Evolutionary conservation across 805 yeast genomes (phyloP).

Genomic region (Candida piceae): DNA sequence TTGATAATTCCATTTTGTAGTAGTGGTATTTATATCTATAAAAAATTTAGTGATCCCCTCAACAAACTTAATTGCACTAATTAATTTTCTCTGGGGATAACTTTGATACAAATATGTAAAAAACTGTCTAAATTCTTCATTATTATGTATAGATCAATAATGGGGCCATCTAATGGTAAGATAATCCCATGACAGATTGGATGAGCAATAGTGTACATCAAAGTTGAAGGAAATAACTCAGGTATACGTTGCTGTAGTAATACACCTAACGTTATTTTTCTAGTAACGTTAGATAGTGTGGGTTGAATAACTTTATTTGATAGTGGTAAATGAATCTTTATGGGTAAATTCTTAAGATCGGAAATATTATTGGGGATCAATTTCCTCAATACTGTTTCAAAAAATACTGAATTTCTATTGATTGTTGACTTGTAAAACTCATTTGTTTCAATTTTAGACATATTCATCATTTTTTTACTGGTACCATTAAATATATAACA

Average conservation of each 20-base stretch:
- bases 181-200: constrained; percentile 54
- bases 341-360: constrained; percentile 38
- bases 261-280: constrained; percentile 32
- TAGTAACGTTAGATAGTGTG: constrained; percentile 12
- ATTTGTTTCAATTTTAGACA: constrained; percentile 58
- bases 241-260: constrained; percentile 39
- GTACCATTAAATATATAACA: constrained; percentile 70
- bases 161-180: constrained; percentile 39
- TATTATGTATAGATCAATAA: constrained; percentile 41
- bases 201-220: constrained; percentile 32
- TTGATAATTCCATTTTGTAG: too few species aligned
- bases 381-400: constrained; percentile 20
- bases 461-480: constrained; percentile 74
- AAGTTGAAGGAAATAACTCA: constrained; percentile 39
- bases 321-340: constrained; percentile 40
- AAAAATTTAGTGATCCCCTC: too few species aligned
- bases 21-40: too few species aligned
- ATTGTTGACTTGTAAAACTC: constrained; percentile 47
- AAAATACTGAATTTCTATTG: constrained; percentile 20
- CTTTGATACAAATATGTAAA: constrained; percentile 47
- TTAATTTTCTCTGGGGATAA: constrained; percentile 20
- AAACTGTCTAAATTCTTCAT: constrained; percentile 60
- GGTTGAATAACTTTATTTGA: constrained; percentile 34
- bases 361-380: constrained; percentile 22
- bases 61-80: too few species aligned